phyloP scores from a whole-genome alignment of 225 moss, liverwort and hornwort species.

The Physcomitrium patens region DNA sequence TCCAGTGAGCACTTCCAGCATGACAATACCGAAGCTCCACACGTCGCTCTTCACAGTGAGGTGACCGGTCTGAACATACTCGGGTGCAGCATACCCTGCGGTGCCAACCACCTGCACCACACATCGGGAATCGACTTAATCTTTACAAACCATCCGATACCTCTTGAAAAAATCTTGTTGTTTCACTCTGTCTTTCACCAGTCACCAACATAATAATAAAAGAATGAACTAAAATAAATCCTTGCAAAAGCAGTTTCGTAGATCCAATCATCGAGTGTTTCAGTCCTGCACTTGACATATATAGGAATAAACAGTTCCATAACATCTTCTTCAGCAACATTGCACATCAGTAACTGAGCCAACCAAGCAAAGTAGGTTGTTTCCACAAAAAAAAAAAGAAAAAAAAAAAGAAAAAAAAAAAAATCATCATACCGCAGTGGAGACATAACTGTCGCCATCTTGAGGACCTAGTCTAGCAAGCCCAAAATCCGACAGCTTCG shows the following conservation, averaged over 20 bases:
- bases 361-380: neutral
- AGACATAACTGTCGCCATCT: slow-evolving; percentile 54
- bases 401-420: slow-evolving; percentile 5
- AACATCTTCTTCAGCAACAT: slow-evolving; percentile 17
- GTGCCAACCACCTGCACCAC: slow-evolving; percentile 56
- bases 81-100: slow-evolving; percentile 61
- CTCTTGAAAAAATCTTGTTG: too few relatives aligned
- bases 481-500: slow-evolving; percentile 76
- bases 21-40: slow-evolving; percentile 73
- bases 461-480: slow-evolving; percentile 62
- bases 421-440: slow-evolving; percentile 43
- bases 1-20: slow-evolving; percentile 70
- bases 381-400: neutral
- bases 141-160: slow-evolving; percentile 2
- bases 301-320: neutral
- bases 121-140: slow-evolving; percentile 1
- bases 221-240: too few relatives aligned
- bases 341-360: neutral
- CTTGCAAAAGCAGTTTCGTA: too few relatives aligned
- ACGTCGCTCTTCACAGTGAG: slow-evolving; percentile 64
- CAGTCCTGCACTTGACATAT: neutral
- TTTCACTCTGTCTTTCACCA: too few relatives aligned
- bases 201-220: too few relatives aligned
- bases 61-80: slow-evolving; percentile 62
- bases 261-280: neutral